Percentiles rank a stretch among this genome's conserved stretches.
Conservation (phyloP, 495 filamentous ascomycete species). For the Xylaria acuta region DNA sequence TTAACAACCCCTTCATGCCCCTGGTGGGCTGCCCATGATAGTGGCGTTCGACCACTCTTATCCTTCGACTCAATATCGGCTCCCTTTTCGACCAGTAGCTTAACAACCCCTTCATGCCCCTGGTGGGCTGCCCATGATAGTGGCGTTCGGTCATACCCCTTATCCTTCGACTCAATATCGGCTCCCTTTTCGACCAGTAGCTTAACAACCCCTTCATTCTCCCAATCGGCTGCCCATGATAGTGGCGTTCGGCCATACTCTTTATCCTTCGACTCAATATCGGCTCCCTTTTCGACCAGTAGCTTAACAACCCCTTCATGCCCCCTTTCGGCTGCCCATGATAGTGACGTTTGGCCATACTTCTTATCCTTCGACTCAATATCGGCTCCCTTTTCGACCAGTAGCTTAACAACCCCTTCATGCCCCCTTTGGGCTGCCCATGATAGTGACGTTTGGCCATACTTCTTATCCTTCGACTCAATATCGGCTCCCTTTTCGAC, state of each 20-base stretch:
- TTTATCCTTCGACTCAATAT: no score
- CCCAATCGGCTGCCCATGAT: no score
- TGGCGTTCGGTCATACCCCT: not conserved
- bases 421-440: not conserved
- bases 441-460: not conserved
- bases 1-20: not conserved
- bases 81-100: constrained; percentile 28
- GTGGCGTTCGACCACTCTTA: not conserved
- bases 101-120: not conserved
- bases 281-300: not conserved
- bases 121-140: not conserved
- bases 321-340: not conserved
- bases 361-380: constrained; percentile 27
- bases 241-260: no score
- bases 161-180: not conserved
- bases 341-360: constrained; percentile 5
- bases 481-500: constrained; percentile 29
- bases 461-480: not conserved
- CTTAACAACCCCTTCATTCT: not conserved
- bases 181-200: not conserved
- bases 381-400: not conserved
- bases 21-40: not conserved
- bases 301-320: not conserved
- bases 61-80: constrained; percentile 12
- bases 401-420: not conserved